phyloP scores from a whole-genome alignment of 345 rosid species.

The Isatis tinctoria region DNA sequence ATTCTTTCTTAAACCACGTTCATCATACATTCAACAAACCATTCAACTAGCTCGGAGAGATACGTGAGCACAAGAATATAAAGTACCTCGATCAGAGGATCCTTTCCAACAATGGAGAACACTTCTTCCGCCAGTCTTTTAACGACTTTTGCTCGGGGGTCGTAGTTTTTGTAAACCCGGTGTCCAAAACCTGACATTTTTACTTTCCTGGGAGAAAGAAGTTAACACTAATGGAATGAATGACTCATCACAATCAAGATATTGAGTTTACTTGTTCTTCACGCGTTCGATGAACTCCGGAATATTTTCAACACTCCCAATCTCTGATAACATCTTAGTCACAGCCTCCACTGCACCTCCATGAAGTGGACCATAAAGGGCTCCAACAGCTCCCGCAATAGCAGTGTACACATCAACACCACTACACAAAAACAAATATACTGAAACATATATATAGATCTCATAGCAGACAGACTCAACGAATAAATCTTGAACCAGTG shows the following conservation, averaged over 20 bases:
- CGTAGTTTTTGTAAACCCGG: conserved; percentile 91
- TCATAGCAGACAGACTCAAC: neutral
- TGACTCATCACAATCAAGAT: neutral
- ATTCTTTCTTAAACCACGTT: neutral
- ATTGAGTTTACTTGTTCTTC: conserved; percentile 62
- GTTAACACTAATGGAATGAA: neutral
- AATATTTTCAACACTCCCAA: conserved; percentile 82
- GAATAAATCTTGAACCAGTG: neutral
- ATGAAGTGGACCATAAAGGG: conserved; percentile 90
- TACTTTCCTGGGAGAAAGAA: conserved; percentile 45
- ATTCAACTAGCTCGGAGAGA: neutral
- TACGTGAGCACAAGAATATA: neutral
- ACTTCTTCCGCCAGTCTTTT: conserved; percentile 87
- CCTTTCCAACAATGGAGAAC: conserved; percentile 86
- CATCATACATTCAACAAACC: neutral
- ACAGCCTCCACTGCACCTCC: conserved; percentile 98
- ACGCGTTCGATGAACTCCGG: conserved; percentile 80
- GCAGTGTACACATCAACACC: conserved; percentile 90
- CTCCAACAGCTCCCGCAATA: conserved; percentile 89
- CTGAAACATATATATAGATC: neutral
- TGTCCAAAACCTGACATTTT: conserved; percentile 97
- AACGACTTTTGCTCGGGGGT: conserved; percentile 81
- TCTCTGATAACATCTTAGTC: conserved; percentile 81
- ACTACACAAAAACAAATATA: conserved; percentile 33
- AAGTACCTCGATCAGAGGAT: conserved; percentile 90